phyloP scores from a whole-genome alignment of 192 early-diverging fungal genomes.

The Rhizoclosmatium globosum region DNA sequence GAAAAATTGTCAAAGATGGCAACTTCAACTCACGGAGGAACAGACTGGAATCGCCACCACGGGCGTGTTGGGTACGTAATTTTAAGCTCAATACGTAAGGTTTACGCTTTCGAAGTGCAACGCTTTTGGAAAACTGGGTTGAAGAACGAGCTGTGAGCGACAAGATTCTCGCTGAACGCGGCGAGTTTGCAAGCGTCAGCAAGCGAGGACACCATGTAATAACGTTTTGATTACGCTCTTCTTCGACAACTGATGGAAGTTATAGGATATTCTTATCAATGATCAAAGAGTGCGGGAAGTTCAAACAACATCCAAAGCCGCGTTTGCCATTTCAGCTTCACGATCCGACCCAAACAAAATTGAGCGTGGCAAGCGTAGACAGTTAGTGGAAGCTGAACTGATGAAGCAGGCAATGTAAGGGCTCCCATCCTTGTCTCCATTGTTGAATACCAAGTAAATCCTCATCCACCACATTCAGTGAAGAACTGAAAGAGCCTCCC shows the following conservation, averaged over 20 bases:
- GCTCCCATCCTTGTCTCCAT: background rate
- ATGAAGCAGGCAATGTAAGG: slow-evolving; percentile 52
- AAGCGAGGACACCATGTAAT: slow-evolving; percentile 51
- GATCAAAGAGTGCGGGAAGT: slow-evolving; percentile 7
- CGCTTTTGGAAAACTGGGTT: slow-evolving; percentile 64
- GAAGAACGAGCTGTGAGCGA: slow-evolving; percentile 60
- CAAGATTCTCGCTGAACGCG: slow-evolving; percentile 47
- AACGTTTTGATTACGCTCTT: background rate
- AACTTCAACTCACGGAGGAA: slow-evolving; percentile 30
- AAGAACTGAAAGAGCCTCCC: slow-evolving; percentile 36
- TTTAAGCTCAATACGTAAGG: background rate
- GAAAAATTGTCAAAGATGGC: too few relatives aligned
- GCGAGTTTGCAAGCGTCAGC: slow-evolving; percentile 41
- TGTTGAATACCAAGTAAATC: background rate
- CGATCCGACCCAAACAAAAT: slow-evolving; percentile 11
- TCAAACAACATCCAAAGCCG: slow-evolving; percentile 5
- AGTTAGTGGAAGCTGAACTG: slow-evolving; percentile 52
- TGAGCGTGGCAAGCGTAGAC: slow-evolving; percentile 30
- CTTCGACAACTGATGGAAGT: background rate
- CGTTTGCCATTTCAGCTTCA: background rate
- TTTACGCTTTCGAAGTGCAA: slow-evolving; percentile 31
- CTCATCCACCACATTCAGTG: background rate
- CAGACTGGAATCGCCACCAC: slow-evolving; percentile 59
- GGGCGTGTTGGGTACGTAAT: slow-evolving; percentile 46
- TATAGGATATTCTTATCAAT: slow-evolving; percentile 34